Evolutionary conservation across 2,329 filamentous ascomycete genomes (phyloP), one percentile per base, ranked within the genome.

Genomic region (Cytospora piceicola): DNA sequence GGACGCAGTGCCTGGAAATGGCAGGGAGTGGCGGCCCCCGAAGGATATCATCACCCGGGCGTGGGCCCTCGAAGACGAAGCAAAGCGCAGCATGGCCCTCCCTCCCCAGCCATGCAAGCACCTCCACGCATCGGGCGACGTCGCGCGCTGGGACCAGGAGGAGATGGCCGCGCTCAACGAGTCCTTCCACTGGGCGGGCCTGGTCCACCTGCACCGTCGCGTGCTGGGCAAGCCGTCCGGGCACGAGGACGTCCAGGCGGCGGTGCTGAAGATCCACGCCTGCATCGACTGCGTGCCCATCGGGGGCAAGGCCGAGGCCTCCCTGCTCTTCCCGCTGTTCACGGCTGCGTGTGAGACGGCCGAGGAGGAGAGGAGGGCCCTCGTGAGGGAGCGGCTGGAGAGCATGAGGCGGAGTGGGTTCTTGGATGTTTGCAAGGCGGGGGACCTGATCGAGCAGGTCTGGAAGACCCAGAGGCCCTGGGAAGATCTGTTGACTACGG

Each of bases 311-410:
- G 90, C 91, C 0, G 92, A 94, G 75, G 88, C 87, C 11, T 92
- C 90, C 72, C 78, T 92, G 22, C 75, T 95, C 49, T 94, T 95
- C 69, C 92, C 92, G 0, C 88, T 95, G 78, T 95, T 95, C 75
- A 91, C 90, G 1, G 92, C 92, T 1, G 92, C 92, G 0, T 94
- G 91, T 70, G 90, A 95, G 74, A 87, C 88, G 0, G 78, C 79
- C 63, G 83, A 88, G 58, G 72, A 79, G 39, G 77, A 76, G 3
- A 85, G 90, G 70, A 81, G 88, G 58, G 77, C 78, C 29, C 82
- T 86, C 71, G 86, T 94, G 46, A 78, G 91, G 71, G 84, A 87
- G 70, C 81, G 91, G 57, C 81, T 95, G 73, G 81, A 82, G 73
- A 83, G 83, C 22, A 85, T 92, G 1, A 91, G 94, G 77, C 86